Evolutionary conservation across 352 stramenopile genomes (phyloP).

Genomic region (Stramenopiles sp.): DNA sequence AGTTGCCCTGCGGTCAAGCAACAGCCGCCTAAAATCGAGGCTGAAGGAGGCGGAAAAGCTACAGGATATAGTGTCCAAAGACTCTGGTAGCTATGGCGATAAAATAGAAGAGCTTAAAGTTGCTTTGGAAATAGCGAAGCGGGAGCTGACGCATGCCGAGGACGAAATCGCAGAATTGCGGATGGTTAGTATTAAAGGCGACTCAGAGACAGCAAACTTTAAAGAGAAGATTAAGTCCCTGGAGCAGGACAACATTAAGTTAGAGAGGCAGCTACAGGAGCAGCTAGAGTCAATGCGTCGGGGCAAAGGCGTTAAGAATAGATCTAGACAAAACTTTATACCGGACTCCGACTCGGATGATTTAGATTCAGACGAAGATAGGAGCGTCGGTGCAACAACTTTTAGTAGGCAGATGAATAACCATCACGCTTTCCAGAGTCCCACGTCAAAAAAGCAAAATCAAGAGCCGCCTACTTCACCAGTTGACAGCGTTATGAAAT

Average conservation of each 20-base stretch:
- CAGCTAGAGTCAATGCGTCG: background rate
- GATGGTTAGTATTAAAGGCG: background rate
- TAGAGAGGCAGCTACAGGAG: background rate
- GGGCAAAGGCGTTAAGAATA: background rate
- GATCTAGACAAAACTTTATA: background rate
- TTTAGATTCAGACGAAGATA: background rate
- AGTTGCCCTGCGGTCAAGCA: background rate
- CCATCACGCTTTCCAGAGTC: background rate
- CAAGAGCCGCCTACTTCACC: background rate
- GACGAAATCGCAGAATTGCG: background rate
- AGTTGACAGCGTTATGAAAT: background rate
- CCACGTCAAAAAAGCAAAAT: background rate
- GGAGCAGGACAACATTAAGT: background rate
- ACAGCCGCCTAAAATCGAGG: background rate
- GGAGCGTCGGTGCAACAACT: background rate
- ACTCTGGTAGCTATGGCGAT: background rate
- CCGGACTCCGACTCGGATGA: background rate
- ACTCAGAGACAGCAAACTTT: background rate
- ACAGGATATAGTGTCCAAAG: background rate
- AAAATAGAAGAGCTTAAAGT: background rate
- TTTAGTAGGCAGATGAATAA: background rate
- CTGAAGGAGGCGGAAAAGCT: background rate
- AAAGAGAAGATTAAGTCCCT: background rate
- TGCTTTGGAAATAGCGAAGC: background rate
- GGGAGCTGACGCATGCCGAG: background rate